Base-by-base conservation (phyloP, 192 early-diverging fungal genomes). In the Coemansia sp. region DNA sequence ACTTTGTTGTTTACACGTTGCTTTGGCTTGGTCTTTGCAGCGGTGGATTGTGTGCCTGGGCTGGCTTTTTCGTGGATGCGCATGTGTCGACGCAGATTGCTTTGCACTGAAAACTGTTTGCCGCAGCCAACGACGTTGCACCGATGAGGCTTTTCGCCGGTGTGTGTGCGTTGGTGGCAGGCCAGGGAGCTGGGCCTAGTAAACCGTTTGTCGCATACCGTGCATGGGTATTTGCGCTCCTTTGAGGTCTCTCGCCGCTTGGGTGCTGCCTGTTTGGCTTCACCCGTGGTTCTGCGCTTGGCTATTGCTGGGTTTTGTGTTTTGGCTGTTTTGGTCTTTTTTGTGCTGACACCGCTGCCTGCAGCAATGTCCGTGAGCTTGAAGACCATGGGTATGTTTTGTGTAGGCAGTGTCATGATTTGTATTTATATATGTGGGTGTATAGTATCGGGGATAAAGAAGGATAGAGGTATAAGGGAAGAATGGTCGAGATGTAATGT, bases 81-180 rank as follows among this genome's bases (percentile, higher is more conserved):
- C 69, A 72, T 72, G 45, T 79, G 85, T 16, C 76, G 69, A 3
- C 72, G 56, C 49, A 84, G 68, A 20, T 79, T 72, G 68, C 80
- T 82, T 34, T 73, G 82, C 60, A 76, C 78, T 8, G 75, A 76
- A 31, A 86, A 86, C 28, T 75, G 72, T 45, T 70, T 68, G 33
- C 64, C 76, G 60, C 85, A 86, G 5, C 64, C 61, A 0, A 65
- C 66, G 38, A 73, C 76, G 18, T 60, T 48, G 52, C 85, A 86
- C n/a, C 42, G 30, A 56, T 86, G 80, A 1, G 85, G 83, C 57
- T 71, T 67, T 31, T 73, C 67, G 33, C 83, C 85, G 0, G 85
- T 86, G 61, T 86, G 85, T 18, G 65, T 75, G 61, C 66, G 67
- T n/a, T 66, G 55, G 65, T 86, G 85, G 66, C 77, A 80, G 7